A percentile compares a stretch with the other conserved stretches of the same genome.
Evolutionary conservation across 768 basidiomycete genomes (phyloP).

Genomic region (Obba rivulosa): DNA sequence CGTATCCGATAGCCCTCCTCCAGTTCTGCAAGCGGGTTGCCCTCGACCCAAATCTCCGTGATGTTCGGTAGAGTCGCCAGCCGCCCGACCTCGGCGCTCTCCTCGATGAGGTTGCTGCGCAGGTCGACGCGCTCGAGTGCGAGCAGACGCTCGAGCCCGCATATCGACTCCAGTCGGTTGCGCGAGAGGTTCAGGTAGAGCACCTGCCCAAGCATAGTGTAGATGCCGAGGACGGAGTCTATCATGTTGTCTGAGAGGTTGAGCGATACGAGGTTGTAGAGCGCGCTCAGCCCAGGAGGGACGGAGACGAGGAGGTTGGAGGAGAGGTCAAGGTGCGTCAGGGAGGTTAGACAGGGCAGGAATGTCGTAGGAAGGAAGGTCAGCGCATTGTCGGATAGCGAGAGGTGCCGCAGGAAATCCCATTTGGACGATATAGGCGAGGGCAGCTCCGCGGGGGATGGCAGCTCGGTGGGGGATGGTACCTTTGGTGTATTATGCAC

Average conservation of each 20-base stretch:
- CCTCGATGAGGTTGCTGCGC: constrained; percentile 71
- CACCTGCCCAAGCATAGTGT: constrained; percentile 73
- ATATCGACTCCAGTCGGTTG: constrained; percentile 92
- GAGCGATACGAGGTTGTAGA: constrained; percentile 82
- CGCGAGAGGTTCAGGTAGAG: constrained; percentile 72
- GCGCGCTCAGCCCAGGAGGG: constrained; percentile 66
- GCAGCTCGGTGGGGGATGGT: constrained; percentile 35
- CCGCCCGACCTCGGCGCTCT: constrained; percentile 80
- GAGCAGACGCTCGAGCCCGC: constrained; percentile 85
- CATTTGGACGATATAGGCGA: constrained; percentile 45
- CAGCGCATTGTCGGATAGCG: constrained; percentile 72
- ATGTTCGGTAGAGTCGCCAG: constrained; percentile 78
- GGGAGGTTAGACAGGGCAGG: constrained; percentile 60
- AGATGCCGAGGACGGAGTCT: constrained; percentile 88
- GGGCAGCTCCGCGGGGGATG: constrained; percentile 23
- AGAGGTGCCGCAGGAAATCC: constrained; percentile 72
- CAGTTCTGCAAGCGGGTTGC: constrained; percentile 73
- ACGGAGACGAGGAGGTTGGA: constrained; percentile 87
- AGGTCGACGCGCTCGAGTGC: constrained; percentile 85
- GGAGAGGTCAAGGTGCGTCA: constrained; percentile 85
- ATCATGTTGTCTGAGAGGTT: constrained; percentile 98
- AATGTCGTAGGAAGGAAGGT: constrained; percentile 72
- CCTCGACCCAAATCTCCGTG: constrained; percentile 74
- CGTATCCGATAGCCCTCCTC: constrained; percentile 68
- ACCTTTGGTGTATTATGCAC: constrained; percentile 20